These are phyloP conservation scores for Penicillium coffeae DNA, from an alignment of 495 filamentous ascomycete species.

Conservation along the genomic window DNA sequence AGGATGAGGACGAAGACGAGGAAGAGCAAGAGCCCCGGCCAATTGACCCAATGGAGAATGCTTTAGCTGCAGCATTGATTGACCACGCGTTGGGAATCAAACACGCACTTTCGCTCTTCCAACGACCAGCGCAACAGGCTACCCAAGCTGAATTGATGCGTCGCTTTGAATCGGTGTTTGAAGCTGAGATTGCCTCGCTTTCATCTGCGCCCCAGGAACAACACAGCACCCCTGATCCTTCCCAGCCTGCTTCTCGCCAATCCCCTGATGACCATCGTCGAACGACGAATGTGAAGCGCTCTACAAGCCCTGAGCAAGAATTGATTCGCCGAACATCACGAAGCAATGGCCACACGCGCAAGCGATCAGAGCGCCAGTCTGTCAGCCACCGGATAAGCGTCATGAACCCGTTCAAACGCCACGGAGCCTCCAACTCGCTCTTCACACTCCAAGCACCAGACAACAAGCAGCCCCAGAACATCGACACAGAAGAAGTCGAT, in stretches of 20 bases:
- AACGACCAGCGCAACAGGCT: slow-evolving; percentile 54
- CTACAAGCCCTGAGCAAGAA: slow-evolving; percentile 39
- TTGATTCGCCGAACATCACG: slow-evolving; percentile 30
- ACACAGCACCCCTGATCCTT: slow-evolving; percentile 22
- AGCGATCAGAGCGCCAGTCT: slow-evolving; percentile 36
- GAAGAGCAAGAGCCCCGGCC: slow-evolving; percentile 35
- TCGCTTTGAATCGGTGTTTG: slow-evolving; percentile 45
- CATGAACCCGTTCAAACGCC: slow-evolving; percentile 48
- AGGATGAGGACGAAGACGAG: slow-evolving; percentile 44
- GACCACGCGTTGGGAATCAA: slow-evolving; percentile 88
- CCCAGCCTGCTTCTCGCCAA: slow-evolving; percentile 18
- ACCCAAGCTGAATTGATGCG: slow-evolving; percentile 53
- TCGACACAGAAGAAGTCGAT: slow-evolving; percentile 23
- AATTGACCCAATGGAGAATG: slow-evolving; percentile 69
- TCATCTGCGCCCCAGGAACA: slow-evolving; percentile 21
- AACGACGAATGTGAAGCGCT: slow-evolving; percentile 22
- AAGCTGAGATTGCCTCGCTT: slow-evolving; percentile 41
- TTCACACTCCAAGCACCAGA: slow-evolving; percentile 30
- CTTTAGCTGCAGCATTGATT: slow-evolving; percentile 78
- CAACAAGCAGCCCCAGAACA: slow-evolving; percentile 21
- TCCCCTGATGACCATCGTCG: slow-evolving; percentile 24
- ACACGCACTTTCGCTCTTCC: slow-evolving; percentile 69
- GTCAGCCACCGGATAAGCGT: slow-evolving; percentile 47
- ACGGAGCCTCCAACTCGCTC: slow-evolving; percentile 34
- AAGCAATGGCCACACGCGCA: slow-evolving; percentile 27